Evolutionary conservation across 192 early-diverging fungal species (phyloP).

Genomic region (Helicostylum pulchrum): DNA sequence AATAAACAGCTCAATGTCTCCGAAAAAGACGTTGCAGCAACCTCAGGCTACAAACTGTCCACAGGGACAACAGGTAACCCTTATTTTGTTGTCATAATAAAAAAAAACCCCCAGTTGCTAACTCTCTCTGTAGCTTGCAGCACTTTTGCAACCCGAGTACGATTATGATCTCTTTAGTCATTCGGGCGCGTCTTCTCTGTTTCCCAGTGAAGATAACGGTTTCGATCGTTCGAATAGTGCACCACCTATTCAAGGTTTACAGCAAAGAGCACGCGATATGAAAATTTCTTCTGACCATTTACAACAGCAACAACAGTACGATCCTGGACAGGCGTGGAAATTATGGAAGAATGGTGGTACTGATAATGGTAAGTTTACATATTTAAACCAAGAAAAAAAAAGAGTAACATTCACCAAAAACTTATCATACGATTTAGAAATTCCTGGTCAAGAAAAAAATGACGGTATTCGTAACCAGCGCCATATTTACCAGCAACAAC

Average conservation of each 20-base stretch:
- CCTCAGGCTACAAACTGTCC: conserved; percentile 63
- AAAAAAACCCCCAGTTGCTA: too few species aligned
- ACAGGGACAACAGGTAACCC: conserved; percentile 39
- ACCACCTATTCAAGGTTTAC: conserved; percentile 51
- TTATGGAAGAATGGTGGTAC: conserved; percentile 14
- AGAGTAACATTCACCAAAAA: not conserved
- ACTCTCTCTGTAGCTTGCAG: conserved; percentile 29
- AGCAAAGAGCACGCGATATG: not conserved
- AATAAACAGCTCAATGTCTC: conserved; percentile 1
- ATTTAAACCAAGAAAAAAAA: not conserved
- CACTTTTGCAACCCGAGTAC: conserved; percentile 46
- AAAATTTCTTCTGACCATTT: conserved; percentile 1
- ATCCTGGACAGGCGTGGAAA: conserved; percentile 17
- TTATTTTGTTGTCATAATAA: too few species aligned
- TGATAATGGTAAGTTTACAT: conserved; percentile 7
- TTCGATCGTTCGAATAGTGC: conserved; percentile 66
- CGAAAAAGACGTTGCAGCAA: conserved; percentile 46
- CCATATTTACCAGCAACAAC: not conserved
- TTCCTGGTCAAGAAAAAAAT: not conserved
- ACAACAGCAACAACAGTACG: not conserved
- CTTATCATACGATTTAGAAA: conserved; percentile 1
- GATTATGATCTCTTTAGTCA: conserved; percentile 35
- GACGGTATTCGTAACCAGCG: conserved; percentile 18
- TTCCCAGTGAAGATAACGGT: conserved; percentile 51
- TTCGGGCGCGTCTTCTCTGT: conserved; percentile 2